A percentile compares a stretch with the other conserved stretches of the same genome.
These are phyloP conservation scores for Diaporthe amygdali DNA, from an alignment of 2,329 filamentous ascomycete genomes.

Conservation along the genomic window DNA sequence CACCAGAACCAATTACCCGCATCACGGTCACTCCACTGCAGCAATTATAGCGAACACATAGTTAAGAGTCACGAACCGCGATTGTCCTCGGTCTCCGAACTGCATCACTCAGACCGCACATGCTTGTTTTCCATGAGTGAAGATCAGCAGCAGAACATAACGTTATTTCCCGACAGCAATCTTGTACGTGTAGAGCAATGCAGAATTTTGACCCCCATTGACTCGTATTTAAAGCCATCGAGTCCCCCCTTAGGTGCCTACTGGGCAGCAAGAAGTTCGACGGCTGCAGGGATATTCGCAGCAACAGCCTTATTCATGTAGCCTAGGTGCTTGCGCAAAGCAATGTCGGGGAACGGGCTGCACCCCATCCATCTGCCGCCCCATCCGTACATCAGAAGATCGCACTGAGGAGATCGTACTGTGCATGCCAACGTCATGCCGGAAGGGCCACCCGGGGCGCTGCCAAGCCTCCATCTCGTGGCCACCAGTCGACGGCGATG, in stretches of 20 bases:
- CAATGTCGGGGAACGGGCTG: not conserved
- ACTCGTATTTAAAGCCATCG: not conserved
- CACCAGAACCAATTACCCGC: not conserved
- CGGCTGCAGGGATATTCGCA: conserved; percentile 1
- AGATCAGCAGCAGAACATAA: not conserved
- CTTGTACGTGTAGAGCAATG: not conserved
- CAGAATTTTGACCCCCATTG: not conserved
- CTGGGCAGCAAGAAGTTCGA: not conserved
- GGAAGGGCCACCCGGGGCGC: not conserved
- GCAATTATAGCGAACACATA: not conserved
- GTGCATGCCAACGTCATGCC: conserved; percentile 11
- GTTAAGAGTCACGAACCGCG: not conserved
- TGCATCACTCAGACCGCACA: not conserved
- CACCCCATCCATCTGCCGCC: not conserved
- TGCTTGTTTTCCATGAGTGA: not conserved
- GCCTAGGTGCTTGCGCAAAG: not conserved
- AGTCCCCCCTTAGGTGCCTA: not conserved
- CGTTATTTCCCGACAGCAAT: not conserved
- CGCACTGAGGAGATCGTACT: conserved; percentile 9
- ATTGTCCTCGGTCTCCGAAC: not conserved
- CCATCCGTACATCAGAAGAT: not conserved
- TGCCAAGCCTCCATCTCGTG: not conserved
- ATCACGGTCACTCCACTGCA: not conserved
- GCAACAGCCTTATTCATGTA: not conserved
- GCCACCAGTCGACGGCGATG: not conserved